Evolutionary conservation across 441 rosid genomes (phyloP).

Genomic region (Euphorbia celastroides): DNA sequence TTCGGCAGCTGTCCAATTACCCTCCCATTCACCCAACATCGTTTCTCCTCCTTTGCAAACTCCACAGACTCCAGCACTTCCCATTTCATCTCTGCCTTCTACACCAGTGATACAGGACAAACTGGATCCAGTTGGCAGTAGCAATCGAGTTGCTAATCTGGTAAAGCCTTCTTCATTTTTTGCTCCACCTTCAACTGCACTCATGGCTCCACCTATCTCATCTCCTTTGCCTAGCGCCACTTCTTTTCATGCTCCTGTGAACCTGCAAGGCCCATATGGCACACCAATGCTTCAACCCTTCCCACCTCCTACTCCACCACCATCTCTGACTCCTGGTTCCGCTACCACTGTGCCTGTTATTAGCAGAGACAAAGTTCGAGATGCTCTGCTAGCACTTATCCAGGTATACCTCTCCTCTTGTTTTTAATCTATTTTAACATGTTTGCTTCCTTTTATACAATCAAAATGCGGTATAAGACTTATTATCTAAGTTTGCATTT

Average conservation of each 20-base stretch:
- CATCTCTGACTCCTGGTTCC: conserved; percentile 48
- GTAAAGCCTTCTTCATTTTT: conserved; percentile 60
- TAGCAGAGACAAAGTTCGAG: conserved; percentile 52
- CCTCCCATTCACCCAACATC: conserved; percentile 30
- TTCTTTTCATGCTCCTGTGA: conserved; percentile 44
- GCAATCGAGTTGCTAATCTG: conserved; percentile 42
- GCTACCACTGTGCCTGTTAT: conserved; percentile 29
- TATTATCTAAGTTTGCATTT: no score
- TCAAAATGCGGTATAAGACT: neutral
- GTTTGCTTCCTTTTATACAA: no score
- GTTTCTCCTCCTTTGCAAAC: conserved; percentile 30
- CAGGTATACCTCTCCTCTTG: conserved; percentile 35
- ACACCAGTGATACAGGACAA: conserved; percentile 26
- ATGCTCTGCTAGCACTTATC: conserved; percentile 54
- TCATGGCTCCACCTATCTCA: conserved; percentile 39
- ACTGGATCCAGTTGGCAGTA: conserved; percentile 31
- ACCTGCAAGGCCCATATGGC: conserved; percentile 55
- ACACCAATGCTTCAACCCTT: conserved; percentile 69
- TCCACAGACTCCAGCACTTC: conserved; percentile 31
- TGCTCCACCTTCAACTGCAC: conserved; percentile 37
- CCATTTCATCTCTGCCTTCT: conserved; percentile 35
- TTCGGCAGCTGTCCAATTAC: conserved; percentile 31
- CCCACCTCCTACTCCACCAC: conserved; percentile 68
- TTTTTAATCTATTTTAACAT: conserved; percentile 1
- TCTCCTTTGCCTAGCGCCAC: conserved; percentile 38